Base-by-base conservation (phyloP, 306 rosid species). In the Styphnolobium japonicum region DNA sequence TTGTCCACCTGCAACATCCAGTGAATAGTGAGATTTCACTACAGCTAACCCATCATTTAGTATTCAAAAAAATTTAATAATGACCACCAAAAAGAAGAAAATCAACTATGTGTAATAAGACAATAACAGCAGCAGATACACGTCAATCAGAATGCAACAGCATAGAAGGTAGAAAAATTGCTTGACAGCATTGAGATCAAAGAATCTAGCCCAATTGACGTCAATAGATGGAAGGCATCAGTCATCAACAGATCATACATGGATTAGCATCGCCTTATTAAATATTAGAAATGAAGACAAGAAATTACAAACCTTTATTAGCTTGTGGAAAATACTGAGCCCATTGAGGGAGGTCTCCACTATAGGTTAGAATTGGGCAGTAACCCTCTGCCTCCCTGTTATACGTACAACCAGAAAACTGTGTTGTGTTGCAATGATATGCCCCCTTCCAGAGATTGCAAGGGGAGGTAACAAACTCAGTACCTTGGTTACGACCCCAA, bases 371-470 rank as follows among this genome's bases (percentile, higher is more conserved):
- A 29, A 93, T 93, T 39, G 99, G 98, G 83, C 99, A 96, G 86
- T 96, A 96, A 36, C 99, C 99, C 83, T 96, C 99, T 12, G 99
- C 99, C 90, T 96, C 99, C 87, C 99, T 89, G 84, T 96, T 93
- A 85, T 93, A 96, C 9, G 97, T 96, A 81, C 99, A 96, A 51
- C 99, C 97, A 34, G 99, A 96, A 86, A 76, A 88, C 81, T 93
- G 97, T 52, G 99, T 91, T 62, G 89, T 81, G 87, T 96, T 96
- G 89, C 99, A 96, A 81, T 79, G 98, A 75, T 96, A 96, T 80
- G 98, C 94, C 71, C 97, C 99, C 88, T 96, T 96, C 99, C 98
- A 96, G 25, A 77, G 76, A 82, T 91, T 93, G 92, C 99, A 96
- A 25, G 97, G 97, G 64, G 90, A 88, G 23, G 92, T 93, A 71